Evolutionary conservation across 2,329 filamentous ascomycete genomes (phyloP), one percentile per base, ranked within the genome.

Genomic region (Periconia digitata): DNA sequence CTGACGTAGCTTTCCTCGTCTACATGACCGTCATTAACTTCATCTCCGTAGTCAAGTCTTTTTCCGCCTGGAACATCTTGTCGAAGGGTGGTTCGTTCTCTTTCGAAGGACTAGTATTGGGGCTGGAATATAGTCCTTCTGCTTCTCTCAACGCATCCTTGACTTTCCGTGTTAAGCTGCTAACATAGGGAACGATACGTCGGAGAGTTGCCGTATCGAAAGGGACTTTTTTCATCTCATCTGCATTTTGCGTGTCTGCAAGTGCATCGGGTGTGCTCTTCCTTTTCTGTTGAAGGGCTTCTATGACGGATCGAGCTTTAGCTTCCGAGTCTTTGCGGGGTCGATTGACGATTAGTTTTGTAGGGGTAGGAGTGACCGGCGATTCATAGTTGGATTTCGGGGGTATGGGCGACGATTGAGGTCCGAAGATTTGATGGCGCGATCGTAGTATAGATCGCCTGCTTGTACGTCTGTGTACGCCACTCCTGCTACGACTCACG

Each of bases 171-270:
- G 74, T 76, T 47, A 79, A 64, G 8, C 71, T 72, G 48, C 69
- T 74, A 36, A 79, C 76, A 55, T 79, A 77, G 3, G 76, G 76
- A 21, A 86, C 83, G 47, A 86, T 81, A 60, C 84, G 80, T 55
- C 79, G 77, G 13, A 86, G 74, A 37, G 84, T 85, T 21, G 80
- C 80, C 2, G 83, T 86, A 59, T 86, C 83, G 60, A 86, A 86
- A 0, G 82, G 81, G n/a, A 86, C 77, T 58, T 85, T 86, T 56
- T 76, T 76, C 34, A 68, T 62, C 3, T 62, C 52, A n/a, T 69
- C 64, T 1, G 59, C 58, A 8, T 64, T 58, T 13, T 24, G 13
- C 12, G 55, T 41, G 34, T 63, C 56, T 3, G 58, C 49, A 18
- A 62, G 51, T 23, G 64, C 53, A 39, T 67, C 63, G 21, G 64